Evolutionary conservation across 202 grass and related monocot genomes (phyloP).

Genomic region (Musa balbisiana): DNA sequence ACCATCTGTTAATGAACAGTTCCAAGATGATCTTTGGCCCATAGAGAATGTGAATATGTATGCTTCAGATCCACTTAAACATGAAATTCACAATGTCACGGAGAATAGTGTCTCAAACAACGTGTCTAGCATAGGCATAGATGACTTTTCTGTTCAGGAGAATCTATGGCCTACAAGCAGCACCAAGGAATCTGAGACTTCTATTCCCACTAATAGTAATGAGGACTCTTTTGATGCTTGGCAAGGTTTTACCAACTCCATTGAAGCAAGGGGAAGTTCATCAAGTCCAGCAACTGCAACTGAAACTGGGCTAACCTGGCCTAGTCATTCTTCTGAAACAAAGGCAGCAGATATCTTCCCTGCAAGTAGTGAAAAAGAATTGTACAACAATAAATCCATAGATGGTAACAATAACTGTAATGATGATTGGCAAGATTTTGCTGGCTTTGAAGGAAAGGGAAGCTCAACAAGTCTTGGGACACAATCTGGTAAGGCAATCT

Average conservation of each 20-base stretch:
- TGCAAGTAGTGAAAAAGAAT: constrained; percentile 25
- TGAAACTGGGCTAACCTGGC: constrained; percentile 17
- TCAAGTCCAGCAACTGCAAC: constrained; percentile 24
- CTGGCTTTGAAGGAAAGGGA: constrained; percentile 27
- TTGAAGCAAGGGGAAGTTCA: constrained; percentile 27
- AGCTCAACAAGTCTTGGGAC: constrained; percentile 18
- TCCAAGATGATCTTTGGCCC: constrained; percentile 31
- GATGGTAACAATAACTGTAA: constrained; percentile 24
- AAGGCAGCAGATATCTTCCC: neutral
- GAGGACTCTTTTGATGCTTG: constrained; percentile 53
- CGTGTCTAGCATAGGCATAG: neutral
- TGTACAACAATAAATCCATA: constrained; percentile 16
- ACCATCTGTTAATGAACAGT: constrained; percentile 22
- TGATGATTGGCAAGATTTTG: constrained; percentile 72
- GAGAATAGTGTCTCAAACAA: neutral
- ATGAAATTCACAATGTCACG: neutral
- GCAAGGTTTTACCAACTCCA: constrained; percentile 57
- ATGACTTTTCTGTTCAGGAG: neutral
- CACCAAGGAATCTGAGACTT: constrained; percentile 25
- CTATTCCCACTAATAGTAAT: constrained; percentile 30
- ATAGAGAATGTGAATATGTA: constrained; percentile 9
- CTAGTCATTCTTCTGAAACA: constrained; percentile 24
- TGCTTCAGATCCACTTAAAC: constrained; percentile 20
- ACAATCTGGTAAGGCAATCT: constrained; percentile 7
- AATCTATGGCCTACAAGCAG: constrained; percentile 42